Base-by-base conservation (phyloP, 1,139 yeast genomes). In the Petasospora rhodanensis region DNA sequence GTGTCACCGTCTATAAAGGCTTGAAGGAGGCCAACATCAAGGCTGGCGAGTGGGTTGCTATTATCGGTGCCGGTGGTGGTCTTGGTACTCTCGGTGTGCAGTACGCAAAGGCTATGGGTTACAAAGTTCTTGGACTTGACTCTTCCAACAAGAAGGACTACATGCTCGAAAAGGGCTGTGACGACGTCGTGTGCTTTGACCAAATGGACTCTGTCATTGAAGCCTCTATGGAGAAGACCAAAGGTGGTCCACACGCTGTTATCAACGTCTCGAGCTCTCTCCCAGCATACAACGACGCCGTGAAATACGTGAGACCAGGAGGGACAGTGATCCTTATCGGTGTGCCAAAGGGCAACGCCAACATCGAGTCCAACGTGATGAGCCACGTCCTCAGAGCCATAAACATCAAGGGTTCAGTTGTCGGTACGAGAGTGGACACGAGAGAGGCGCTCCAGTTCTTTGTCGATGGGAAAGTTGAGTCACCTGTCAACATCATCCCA, bases 21-120 rank as follows among this genome's bases (percentile, higher is more conserved):
- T 18, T 40, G 29, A 40, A 40, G 18, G 34, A 38, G 31, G 42
- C 43, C 6, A 22, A 33, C n/a, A 17, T 38, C 26, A 34, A 53
- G 37, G 69, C 79, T 22, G 83, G 83, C 38, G 70, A 76, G 51
- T 76, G 80, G 80, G 76, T 76, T 35, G 77, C 77, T 26, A 60
- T 76, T 40, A 71, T 79, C 33, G 83, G 83, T 58, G 82, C 81
- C 28, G 82, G 70, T 51, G 83, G 83, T 56, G 83, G 83, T 38
- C 68, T 76, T 49, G 83, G 82, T 42, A 68, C 81, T 18, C 62
- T 76, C 37, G 82, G 80, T 32, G 61, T 76, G 37, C 82, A 76
- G 57, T 76, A 75, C 52, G 83, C 81, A 38, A 65, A 56, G 42
- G 80, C 79, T 31, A 70, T 76, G 79, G 83, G 83, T 40, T 66